These are phyloP conservation scores for Mortierella sp. DNA, from an alignment of 371 early-diverging fungal species.

Conservation along the genomic window DNA sequence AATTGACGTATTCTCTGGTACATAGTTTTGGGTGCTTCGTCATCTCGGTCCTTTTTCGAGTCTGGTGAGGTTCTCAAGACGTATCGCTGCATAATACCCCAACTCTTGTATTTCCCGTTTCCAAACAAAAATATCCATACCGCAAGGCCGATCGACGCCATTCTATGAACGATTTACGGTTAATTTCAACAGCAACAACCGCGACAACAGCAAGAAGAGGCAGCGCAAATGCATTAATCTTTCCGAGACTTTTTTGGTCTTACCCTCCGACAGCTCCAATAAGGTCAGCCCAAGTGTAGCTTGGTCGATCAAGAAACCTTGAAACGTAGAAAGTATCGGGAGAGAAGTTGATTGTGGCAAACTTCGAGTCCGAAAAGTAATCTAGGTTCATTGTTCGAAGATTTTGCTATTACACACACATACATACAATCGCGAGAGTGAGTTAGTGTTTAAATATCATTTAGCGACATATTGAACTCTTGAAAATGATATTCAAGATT, in stretches of 20 bases:
- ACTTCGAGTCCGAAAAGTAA: background rate
- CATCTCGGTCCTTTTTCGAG: slow-evolving; percentile 15
- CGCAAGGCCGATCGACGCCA: slow-evolving; percentile 46
- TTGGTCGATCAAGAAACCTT: slow-evolving; percentile 26
- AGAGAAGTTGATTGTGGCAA: slow-evolving; percentile 26
- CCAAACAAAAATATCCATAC: slow-evolving; percentile 52
- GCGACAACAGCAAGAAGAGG: background rate
- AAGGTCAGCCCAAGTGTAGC: slow-evolving; percentile 50
- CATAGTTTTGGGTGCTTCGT: background rate
- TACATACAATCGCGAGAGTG: background rate
- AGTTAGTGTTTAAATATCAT: no score
- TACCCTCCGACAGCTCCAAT: slow-evolving; percentile 50
- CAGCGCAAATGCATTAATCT: background rate
- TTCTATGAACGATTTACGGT: slow-evolving; percentile 5
- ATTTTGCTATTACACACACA: slow-evolving; percentile 26
- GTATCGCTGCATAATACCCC: slow-evolving; percentile 49
- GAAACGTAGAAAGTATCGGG: slow-evolving; percentile 41
- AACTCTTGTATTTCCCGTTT: slow-evolving; percentile 53
- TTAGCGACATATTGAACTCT: no score
- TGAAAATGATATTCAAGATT: background rate
- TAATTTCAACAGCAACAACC: background rate
- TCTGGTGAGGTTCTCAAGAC: slow-evolving; percentile 43
- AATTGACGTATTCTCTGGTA: slow-evolving; percentile 5
- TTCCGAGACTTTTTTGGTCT: background rate
- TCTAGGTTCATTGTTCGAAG: slow-evolving; percentile 12